Conservation (phyloP, 805 yeast species). For the Ogataea neopini region DNA sequence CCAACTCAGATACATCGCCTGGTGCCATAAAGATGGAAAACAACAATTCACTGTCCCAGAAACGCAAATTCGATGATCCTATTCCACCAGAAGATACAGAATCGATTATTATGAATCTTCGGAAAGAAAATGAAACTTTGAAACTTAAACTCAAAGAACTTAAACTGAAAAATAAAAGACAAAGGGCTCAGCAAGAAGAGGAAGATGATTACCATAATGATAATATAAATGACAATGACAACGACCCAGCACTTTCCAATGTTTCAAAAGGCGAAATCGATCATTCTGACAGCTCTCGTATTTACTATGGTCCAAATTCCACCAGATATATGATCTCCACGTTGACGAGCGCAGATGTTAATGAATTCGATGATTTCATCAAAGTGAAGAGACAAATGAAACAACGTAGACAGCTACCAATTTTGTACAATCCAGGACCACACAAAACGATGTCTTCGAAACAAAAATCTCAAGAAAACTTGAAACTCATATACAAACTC, state of each 20-base stretch:
- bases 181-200: constrained; percentile 13
- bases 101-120: constrained; percentile 11
- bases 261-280: constrained; percentile 1
- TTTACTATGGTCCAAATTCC: constrained; percentile 55
- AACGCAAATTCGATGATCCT: constrained; percentile 1
- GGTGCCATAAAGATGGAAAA: background rate
- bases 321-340: constrained; percentile 47
- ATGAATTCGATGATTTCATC: constrained; percentile 31
- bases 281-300: constrained; percentile 14
- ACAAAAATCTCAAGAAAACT: constrained; percentile 33
- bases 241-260: background rate
- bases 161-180: constrained; percentile 26
- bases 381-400: constrained; percentile 32
- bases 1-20: constrained; percentile 1
- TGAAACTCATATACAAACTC: constrained; percentile 35
- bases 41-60: background rate
- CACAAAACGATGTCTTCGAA: constrained; percentile 12
- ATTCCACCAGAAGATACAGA: constrained; percentile 12
- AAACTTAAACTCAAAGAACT: constrained; percentile 31
- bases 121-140: constrained; percentile 33
- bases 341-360: constrained; percentile 27
- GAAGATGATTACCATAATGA: constrained; percentile 13
- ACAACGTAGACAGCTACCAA: constrained; percentile 33
- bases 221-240: background rate
- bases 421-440: constrained; percentile 14